A percentile compares a stretch with the other conserved stretches of the same genome.
Evolutionary conservation across 1,284 basidiomycete genomes (phyloP).

Genomic region (Malassezia brasiliensis): DNA sequence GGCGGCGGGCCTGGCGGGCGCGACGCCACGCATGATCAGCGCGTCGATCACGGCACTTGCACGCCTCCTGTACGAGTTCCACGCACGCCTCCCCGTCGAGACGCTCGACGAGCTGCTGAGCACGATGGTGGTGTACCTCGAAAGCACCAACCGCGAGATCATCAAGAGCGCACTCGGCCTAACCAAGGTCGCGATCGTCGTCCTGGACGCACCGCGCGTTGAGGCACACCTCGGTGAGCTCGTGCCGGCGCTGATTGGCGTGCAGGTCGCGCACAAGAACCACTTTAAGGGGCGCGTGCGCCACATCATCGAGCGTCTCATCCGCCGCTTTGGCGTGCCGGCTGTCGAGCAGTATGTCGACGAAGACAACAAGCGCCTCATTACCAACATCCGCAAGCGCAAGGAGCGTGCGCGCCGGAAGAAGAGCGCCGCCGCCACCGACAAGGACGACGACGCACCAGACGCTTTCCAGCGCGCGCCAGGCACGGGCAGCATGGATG

Average conservation of each 20-base stretch:
- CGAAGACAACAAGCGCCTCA: constrained; percentile 65
- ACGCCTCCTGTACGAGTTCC: constrained; percentile 90
- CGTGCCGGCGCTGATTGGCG: constrained; percentile 73
- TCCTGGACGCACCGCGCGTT: constrained; percentile 63
- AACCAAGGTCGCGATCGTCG: constrained; percentile 83
- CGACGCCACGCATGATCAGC: constrained; percentile 94
- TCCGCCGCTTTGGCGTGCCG: constrained; percentile 80
- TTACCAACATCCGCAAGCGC: constrained; percentile 80
- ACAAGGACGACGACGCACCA: constrained; percentile 10
- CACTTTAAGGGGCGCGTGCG: constrained; percentile 96
- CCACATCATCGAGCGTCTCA: constrained; percentile 91
- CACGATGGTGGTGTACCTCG: constrained; percentile 80
- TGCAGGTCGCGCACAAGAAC: constrained; percentile 96
- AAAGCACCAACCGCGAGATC: constrained; percentile 90
- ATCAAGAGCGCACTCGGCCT: constrained; percentile 93
- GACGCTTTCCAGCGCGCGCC: background rate
- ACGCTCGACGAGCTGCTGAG: constrained; percentile 77
- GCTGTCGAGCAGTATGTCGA: constrained; percentile 58
- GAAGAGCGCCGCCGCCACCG: constrained; percentile 51
- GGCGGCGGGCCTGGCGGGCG: constrained; percentile 83
- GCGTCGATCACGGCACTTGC: constrained; percentile 90
- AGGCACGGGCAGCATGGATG: constrained; percentile 18
- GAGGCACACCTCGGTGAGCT: constrained; percentile 65
- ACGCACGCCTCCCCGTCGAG: constrained; percentile 58
- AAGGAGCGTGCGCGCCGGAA: constrained; percentile 76